Base-by-base conservation (phyloP, 2,329 filamentous ascomycete genomes). In the Fonsecaea pedrosoi region DNA sequence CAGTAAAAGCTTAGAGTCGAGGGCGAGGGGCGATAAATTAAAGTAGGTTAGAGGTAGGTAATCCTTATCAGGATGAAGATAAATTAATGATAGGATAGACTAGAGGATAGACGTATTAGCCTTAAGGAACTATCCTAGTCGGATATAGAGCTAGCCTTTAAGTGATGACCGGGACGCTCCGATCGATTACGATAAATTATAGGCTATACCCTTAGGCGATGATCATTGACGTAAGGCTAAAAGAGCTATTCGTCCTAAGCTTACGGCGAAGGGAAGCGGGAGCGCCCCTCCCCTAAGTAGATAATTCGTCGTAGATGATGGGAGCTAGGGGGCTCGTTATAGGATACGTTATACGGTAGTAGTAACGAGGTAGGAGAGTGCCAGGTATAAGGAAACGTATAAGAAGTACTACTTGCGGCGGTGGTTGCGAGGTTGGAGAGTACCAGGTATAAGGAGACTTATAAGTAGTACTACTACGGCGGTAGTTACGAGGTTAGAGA, bases 121-220 rank as follows among this genome's bases (percentile, higher is more conserved):
- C 45, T 7, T 21, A 57, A 21, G 25, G 25, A 66, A 64, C 30
- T 55, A 62, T 40, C 32, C 54, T 12, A 58, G 35, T 48, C 40
- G 60, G 15, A 65, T 57, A 7, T 64, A 64, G 50, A 54, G 57
- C 18, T 59, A 60, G 21, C 63, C 60, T 61, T 34, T 65, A n/a
- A 34, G 21, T 15, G 5, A 9, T 18, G 7, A 59, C 2, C 7
- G 30, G 7, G 30, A 59, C 12, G 34, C 21, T 30, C 30, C 25
- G 21, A 12, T 18, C 15, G 1, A 18, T 3, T 3, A 25, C 35
- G 48, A 13, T 40, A 4, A 12, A 34, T 37, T 7, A 38, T 21
- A 13, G 34, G 2, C 21, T 7, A 35, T 32, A 9, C 35, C 21
- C n/a, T 25, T 48, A 32, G 4, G 13, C 13, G 6, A 21, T 6